Conservation (phyloP, 2,329 filamentous ascomycete species). For the Endoconidiophora polonica region DNA sequence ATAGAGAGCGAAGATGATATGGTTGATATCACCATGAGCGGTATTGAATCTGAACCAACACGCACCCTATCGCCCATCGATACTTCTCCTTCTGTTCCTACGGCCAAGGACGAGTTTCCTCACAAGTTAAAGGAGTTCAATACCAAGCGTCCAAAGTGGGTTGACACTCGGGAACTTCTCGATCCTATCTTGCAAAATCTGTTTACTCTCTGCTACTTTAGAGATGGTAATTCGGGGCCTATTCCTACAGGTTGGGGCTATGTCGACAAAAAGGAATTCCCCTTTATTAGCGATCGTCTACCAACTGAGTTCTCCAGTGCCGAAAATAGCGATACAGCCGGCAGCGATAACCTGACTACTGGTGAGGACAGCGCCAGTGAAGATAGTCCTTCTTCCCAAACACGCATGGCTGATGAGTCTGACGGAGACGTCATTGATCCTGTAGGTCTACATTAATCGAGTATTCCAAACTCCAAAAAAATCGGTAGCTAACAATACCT, state of each 20-base stretch:
- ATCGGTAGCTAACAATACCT: neutral
- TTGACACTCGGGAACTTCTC: constrained; percentile 38
- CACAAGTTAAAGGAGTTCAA: constrained; percentile 31
- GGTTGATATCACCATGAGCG: constrained; percentile 72
- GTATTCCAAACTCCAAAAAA: neutral
- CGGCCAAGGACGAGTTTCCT: constrained; percentile 10
- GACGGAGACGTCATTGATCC: constrained; percentile 25
- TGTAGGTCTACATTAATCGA: constrained; percentile 1
- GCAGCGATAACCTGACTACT: constrained; percentile 15
- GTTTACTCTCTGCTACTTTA: constrained; percentile 59
- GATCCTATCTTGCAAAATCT: constrained; percentile 48
- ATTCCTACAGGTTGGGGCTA: constrained; percentile 56
- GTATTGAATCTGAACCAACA: constrained; percentile 1
- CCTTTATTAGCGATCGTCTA: constrained; percentile 31
- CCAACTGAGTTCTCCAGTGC: constrained; percentile 17
- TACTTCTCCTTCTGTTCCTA: neutral
- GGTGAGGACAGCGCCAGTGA: constrained; percentile 36
- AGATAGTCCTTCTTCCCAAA: constrained; percentile 25
- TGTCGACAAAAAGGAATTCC: constrained; percentile 42
- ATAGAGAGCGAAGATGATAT: constrained; percentile 80
- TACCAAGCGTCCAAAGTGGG: constrained; percentile 34
- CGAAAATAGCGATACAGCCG: constrained; percentile 27
- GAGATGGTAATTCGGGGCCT: constrained; percentile 25
- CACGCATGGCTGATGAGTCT: constrained; percentile 43
- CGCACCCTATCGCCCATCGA: constrained; percentile 1